Conservation (phyloP, 306 rosid species). For the Dalbergia cultrata region DNA sequence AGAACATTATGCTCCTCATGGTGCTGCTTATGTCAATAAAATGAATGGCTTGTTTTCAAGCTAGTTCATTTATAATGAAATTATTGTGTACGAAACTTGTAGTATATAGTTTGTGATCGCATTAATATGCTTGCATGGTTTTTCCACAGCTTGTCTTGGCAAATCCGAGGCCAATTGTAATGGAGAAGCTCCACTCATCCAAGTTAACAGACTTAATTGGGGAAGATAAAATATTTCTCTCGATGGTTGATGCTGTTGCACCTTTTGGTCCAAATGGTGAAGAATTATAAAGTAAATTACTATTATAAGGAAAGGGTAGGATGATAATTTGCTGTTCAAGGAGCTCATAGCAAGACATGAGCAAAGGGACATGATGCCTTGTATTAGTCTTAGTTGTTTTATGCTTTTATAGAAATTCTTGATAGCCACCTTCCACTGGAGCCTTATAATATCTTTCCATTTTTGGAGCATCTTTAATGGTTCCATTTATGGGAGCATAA, state of each 20-base stretch:
- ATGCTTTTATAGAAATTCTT: too few species aligned
- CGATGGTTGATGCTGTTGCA: constrained; percentile 76
- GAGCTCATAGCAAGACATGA: constrained; percentile 6
- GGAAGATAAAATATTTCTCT: constrained; percentile 66
- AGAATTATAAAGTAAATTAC: constrained; percentile 7
- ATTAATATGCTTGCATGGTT: neutral
- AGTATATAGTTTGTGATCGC: neutral
- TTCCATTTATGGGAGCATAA: too few species aligned
- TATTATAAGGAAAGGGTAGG: constrained; percentile 20
- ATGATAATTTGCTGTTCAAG: neutral
- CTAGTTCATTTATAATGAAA: constrained; percentile 1
- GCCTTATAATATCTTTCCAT: too few species aligned
- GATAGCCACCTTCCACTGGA: too few species aligned
- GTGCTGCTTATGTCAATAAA: neutral
- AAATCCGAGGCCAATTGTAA: constrained; percentile 82
- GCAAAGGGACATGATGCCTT: neutral
- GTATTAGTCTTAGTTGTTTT: too few species aligned
- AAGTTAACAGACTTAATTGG: constrained; percentile 64
- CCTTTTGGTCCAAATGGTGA: constrained; percentile 51
- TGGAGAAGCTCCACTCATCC: constrained; percentile 73
- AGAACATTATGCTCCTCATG: neutral
- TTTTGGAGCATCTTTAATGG: too few species aligned
- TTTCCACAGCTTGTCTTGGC: constrained; percentile 68
- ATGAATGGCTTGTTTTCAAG: constrained; percentile 20
- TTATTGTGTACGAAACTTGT: neutral